A percentile compares a stretch with the other conserved stretches of the same genome.
phyloP scores from a whole-genome alignment of 768 basidiomycete genomes.

The Termitomyces titanicus region DNA sequence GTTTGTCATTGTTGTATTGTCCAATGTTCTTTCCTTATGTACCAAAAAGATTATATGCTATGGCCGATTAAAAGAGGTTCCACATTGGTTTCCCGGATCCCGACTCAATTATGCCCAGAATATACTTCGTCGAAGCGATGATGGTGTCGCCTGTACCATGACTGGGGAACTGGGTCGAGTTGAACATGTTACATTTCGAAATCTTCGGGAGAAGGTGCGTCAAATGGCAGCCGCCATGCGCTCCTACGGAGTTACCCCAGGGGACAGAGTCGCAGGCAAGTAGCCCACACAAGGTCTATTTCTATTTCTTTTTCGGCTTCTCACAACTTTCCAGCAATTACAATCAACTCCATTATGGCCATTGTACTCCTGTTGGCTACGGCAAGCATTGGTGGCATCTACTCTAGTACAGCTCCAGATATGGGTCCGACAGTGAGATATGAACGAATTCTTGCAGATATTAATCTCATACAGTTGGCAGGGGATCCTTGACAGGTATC shows the following conservation, averaged over 20 bases:
- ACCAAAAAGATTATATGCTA: conserved; percentile 33
- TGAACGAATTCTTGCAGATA: background rate
- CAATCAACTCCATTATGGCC: conserved; percentile 56
- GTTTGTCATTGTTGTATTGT: background rate
- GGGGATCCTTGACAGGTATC: conserved; percentile 49
- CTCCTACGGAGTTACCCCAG: conserved; percentile 47
- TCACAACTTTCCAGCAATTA: conserved; percentile 42
- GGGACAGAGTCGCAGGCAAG: conserved; percentile 65
- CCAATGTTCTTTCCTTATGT: background rate
- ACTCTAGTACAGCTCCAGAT: conserved; percentile 66
- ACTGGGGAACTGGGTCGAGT: conserved; percentile 48
- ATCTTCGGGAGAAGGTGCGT: conserved; percentile 49
- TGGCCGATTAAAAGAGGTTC: conserved; percentile 49
- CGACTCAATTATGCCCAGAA: conserved; percentile 72
- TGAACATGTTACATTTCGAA: conserved; percentile 44
- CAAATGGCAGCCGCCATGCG: conserved; percentile 55
- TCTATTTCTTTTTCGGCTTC: background rate
- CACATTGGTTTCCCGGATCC: conserved; percentile 62
- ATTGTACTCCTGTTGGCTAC: conserved; percentile 62
- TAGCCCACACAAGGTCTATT: conserved; percentile 1
- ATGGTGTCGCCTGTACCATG: conserved; percentile 54
- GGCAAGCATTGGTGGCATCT: conserved; percentile 62
- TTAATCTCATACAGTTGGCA: conserved; percentile 1
- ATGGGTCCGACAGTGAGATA: conserved; percentile 55
- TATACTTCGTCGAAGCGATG: conserved; percentile 52